Evolutionary conservation across 805 yeast genomes (phyloP), one percentile per base, ranked within the genome.

Genomic region (Candida taoyuanica): DNA sequence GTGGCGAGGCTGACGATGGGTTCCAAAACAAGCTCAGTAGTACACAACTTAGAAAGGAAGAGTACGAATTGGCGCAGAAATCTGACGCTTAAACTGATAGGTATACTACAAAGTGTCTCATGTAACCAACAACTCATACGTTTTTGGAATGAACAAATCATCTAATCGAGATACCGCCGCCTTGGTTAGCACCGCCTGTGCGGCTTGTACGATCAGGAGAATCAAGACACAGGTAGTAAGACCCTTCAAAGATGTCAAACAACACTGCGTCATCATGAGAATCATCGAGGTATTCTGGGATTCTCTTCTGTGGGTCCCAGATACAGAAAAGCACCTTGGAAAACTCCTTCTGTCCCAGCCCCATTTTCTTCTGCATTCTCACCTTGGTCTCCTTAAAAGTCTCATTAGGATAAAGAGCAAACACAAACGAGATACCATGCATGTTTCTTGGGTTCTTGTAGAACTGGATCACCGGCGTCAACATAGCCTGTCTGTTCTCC

Each of bases 351-450:
- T 77, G 81, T 8, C 89, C 87, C 39, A 85, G 62, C 1, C 96
- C 95, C 44, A 89, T 63, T 36, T 73, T 72, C 44, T 68, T 69
- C 53, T 81, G 81, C 44, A 93, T 64, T 44, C 98, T 73, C 14
- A 63, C 68, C 50, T 71, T 78, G 2, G 94, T 81, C 11, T 73
- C 78, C 3, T 59, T 55, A 32, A 85, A 74, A 31, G 64, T 61
- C 58, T 93, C 98, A 12, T 70, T 76, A 7, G 85, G 80, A 33
- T 75, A 68, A 6, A 85, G 60, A n/a, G 76, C 73, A 56, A 89
- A 85, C 8, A 84, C 64, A 56, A 89, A 89, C 4, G 97, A 95
- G 34, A 82, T 68, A n/a, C 96, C 89, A 59, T 89, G 98, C 17
- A 73, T 67, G 29, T 70, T 63, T 31, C 67, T 71, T 18, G 81